Conservation (phyloP, 1,284 basidiomycete genomes). For the Abortiporus biennis region DNA sequence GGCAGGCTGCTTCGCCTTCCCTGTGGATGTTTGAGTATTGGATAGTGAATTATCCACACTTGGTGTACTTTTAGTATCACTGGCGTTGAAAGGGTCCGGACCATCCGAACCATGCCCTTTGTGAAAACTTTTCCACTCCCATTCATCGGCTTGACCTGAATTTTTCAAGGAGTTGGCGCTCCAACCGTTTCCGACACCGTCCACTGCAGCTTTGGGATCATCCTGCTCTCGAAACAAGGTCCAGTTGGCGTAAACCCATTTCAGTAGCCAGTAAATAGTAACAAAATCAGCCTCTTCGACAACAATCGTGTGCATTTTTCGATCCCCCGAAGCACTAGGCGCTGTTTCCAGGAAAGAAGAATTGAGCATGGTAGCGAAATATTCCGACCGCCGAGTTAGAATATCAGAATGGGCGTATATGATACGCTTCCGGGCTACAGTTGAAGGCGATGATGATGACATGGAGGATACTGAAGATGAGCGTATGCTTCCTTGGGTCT, state of each 20-base stretch:
- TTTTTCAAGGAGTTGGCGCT: constrained; percentile 50
- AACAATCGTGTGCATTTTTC: constrained; percentile 58
- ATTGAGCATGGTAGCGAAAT: constrained; percentile 75
- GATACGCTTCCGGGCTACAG: constrained; percentile 56
- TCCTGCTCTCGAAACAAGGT: constrained; percentile 58
- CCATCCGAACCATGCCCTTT: constrained; percentile 28
- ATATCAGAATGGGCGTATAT: constrained; percentile 83
- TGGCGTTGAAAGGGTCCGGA: constrained; percentile 39
- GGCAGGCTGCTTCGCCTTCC: constrained; percentile 11
- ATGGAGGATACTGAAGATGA: constrained; percentile 36
- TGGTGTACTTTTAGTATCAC: constrained; percentile 44
- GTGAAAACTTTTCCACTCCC: constrained; percentile 64
- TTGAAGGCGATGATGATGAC: constrained; percentile 34
- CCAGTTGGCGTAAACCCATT: constrained; percentile 79
- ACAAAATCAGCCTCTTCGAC: constrained; percentile 82
- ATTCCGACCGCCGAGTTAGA: constrained; percentile 66
- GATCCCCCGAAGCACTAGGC: constrained; percentile 35
- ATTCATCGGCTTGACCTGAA: constrained; percentile 41
- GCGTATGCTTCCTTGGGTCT: constrained; percentile 23
- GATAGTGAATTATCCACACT: constrained; percentile 17
- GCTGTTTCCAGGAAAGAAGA: constrained; percentile 64
- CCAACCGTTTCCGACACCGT: constrained; percentile 58
- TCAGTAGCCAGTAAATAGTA: constrained; percentile 80
- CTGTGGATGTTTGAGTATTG: constrained; percentile 16
- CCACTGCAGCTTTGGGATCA: constrained; percentile 56